Evolutionary conservation across 371 early-diverging fungal genomes (phyloP).

Genomic region (Mortierella sp.): DNA sequence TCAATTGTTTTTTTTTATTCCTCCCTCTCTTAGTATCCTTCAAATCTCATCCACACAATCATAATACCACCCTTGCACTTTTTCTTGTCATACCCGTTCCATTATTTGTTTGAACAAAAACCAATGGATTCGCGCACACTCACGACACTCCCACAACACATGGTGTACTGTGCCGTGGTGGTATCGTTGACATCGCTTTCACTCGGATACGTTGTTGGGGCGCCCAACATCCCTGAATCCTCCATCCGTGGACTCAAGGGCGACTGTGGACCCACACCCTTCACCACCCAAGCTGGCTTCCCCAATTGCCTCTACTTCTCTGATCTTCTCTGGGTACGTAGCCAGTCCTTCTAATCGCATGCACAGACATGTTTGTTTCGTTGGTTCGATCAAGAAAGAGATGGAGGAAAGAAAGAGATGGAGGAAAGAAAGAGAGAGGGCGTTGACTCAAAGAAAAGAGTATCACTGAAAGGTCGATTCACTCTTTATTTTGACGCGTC

Average conservation of each 20-base stretch:
- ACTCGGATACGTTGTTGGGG: constrained; percentile 65
- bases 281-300: constrained; percentile 29
- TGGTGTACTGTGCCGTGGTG: constrained; percentile 61
- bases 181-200: constrained; percentile 60
- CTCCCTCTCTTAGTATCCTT: not conserved
- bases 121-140: constrained; percentile 60
- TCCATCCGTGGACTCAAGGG: constrained; percentile 39
- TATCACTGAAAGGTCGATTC: too few relatives aligned
- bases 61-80: not conserved
- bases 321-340: constrained; percentile 44
- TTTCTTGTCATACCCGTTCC: not conserved
- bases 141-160: constrained; percentile 49
- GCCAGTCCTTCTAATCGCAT: not conserved
- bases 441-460: too few relatives aligned
- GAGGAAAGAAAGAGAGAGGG: not conserved
- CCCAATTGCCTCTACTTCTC: constrained; percentile 47
- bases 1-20: not conserved
- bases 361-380: not conserved
- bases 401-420: not conserved
- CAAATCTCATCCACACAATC: not conserved
- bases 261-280: constrained; percentile 30
- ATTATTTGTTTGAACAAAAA: not conserved
- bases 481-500: too few relatives aligned
- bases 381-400: too few relatives aligned
- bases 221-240: constrained; percentile 61